phyloP scores from a whole-genome alignment of 2,329 filamentous ascomycete genomes.

The Colletotrichum sp. region DNA sequence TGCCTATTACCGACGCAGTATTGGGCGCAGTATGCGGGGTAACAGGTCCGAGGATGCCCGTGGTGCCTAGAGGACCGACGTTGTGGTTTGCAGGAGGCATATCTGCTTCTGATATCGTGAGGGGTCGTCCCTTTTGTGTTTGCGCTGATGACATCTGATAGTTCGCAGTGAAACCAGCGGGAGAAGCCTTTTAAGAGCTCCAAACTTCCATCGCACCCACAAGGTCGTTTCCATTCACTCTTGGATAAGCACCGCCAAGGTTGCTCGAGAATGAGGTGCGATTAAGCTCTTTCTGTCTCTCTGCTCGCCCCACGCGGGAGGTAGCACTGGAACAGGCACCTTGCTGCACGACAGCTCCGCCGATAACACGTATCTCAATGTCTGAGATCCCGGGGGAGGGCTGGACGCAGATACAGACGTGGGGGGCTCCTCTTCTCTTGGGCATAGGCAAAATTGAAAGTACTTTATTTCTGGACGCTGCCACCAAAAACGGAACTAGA shows the following conservation, averaged over 20 bases:
- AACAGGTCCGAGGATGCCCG: no score
- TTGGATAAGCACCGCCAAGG: neutral
- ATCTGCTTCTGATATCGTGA: neutral
- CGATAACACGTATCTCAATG: neutral
- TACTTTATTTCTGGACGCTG: neutral
- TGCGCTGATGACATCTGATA: neutral
- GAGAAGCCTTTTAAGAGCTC: neutral
- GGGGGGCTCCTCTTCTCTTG: neutral
- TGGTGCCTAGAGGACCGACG: no score
- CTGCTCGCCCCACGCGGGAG: neutral
- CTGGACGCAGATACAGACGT: neutral
- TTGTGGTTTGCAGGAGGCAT: neutral
- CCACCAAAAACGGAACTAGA: neutral
- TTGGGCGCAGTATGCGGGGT: accelerated
- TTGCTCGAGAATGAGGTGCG: neutral
- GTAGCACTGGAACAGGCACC: neutral
- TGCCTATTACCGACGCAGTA: neutral
- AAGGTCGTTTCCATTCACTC: neutral
- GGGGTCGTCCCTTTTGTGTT: neutral
- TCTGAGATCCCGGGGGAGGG: neutral
- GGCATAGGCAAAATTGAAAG: neutral
- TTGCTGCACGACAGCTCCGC: neutral
- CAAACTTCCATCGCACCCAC: neutral
- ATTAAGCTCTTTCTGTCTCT: neutral
- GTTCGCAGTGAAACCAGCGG: neutral